Conservation (phyloP, 352 stramenopile genomes). For the Plasmopara viticola region DNA sequence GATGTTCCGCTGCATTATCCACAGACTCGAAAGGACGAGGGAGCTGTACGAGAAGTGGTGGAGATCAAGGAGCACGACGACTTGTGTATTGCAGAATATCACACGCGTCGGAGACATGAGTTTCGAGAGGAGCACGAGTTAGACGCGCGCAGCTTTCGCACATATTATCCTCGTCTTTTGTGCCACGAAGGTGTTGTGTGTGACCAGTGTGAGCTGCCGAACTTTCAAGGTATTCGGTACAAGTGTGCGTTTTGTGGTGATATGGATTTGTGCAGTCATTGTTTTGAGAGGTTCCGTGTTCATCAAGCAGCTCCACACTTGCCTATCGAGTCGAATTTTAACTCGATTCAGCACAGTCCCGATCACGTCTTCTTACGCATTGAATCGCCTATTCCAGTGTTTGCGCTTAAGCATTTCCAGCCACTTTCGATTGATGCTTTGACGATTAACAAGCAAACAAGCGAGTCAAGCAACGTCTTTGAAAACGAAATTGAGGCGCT, state of each 20-base stretch:
- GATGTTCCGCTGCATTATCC: conserved; percentile 26
- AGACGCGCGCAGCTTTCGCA: background rate
- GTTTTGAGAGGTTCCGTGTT: conserved; percentile 42
- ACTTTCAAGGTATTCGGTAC: conserved; percentile 53
- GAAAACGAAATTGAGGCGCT: conserved; percentile 6
- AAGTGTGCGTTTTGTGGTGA: conserved; percentile 70
- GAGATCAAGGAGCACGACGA: conserved; percentile 25
- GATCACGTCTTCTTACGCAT: conserved; percentile 66
- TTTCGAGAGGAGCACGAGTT: background rate
- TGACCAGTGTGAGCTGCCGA: conserved; percentile 53
- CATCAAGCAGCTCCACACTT: conserved; percentile 19
- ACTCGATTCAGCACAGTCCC: conserved; percentile 30
- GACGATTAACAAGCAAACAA: conserved; percentile 5
- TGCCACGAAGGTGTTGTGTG: conserved; percentile 66
- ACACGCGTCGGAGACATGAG: conserved; percentile 10
- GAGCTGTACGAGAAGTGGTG: conserved; percentile 10
- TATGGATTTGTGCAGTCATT: conserved; percentile 61
- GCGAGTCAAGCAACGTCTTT: background rate
- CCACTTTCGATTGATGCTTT: conserved; percentile 22
- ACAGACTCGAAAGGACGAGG: conserved; percentile 17
- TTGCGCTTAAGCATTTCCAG: conserved; percentile 52
- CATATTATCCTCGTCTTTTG: conserved; percentile 46
- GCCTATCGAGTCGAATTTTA: conserved; percentile 16
- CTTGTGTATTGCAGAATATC: conserved; percentile 17
- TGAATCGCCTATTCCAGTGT: conserved; percentile 54